Conservation (phyloP, 2,329 filamentous ascomycete genomes). For the Neopestalotiopsis clavispora region DNA sequence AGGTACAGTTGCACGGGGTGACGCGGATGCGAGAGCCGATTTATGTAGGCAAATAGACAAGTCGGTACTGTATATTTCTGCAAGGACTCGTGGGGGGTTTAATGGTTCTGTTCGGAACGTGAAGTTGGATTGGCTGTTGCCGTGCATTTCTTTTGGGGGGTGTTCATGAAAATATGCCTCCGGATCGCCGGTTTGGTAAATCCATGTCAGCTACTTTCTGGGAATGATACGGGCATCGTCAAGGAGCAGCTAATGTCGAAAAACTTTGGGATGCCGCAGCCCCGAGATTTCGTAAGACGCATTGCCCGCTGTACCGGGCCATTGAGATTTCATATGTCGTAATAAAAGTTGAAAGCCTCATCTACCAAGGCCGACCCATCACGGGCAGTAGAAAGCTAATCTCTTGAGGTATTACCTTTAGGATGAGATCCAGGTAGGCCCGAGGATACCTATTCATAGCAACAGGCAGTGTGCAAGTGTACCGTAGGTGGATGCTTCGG, state of each 20-base stretch:
- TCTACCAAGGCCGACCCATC: neutral
- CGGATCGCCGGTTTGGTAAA: neutral
- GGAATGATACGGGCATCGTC: constrained; percentile 1
- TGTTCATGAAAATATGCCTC: neutral
- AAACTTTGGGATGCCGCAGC: neutral
- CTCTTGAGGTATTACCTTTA: neutral
- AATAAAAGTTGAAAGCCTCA: neutral
- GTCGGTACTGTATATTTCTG: neutral
- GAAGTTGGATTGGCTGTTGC: neutral
- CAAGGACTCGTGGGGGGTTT: neutral
- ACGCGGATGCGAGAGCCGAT: constrained; percentile 1
- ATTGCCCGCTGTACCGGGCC: neutral
- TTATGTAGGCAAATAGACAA: neutral
- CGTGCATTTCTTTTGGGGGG: neutral
- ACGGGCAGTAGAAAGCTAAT: neutral
- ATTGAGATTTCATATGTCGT: neutral
- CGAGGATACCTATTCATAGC: constrained; percentile 11
- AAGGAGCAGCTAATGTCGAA: neutral
- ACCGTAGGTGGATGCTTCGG: neutral
- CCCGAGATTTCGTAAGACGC: neutral
- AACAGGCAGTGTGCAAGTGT: constrained; percentile 12
- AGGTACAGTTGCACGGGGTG: neutral
- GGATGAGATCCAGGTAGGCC: neutral
- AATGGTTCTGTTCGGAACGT: neutral
- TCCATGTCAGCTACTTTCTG: neutral